These are phyloP conservation scores for Aureobasidium sp. DNA, from an alignment of 2,329 filamentous ascomycete genomes.

Conservation along the genomic window DNA sequence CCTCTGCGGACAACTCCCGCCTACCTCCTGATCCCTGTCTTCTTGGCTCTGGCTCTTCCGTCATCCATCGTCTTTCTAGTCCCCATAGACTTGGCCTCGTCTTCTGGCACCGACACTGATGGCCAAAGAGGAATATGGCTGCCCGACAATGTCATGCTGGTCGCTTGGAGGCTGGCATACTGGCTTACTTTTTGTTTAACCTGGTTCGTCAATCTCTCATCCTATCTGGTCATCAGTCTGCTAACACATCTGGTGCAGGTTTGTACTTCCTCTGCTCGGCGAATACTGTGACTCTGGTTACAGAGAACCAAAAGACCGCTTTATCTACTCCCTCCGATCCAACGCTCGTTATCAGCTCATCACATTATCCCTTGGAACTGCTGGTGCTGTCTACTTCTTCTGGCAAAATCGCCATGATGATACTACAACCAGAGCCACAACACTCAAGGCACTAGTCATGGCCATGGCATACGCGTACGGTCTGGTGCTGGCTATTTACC, in stretches of 20 bases:
- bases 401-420: constrained; percentile 60
- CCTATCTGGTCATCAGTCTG: too few relatives aligned
- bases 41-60: constrained; percentile 89
- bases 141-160: constrained; percentile 66
- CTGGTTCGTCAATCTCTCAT: constrained; percentile 55
- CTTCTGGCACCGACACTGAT: constrained; percentile 63
- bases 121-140: constrained; percentile 75
- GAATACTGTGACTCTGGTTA: constrained; percentile 95
- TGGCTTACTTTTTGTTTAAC: constrained; percentile 95
- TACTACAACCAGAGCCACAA: constrained; percentile 46
- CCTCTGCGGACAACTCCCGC: constrained; percentile 84
- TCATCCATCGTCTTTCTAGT: constrained; percentile 87
- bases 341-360: constrained; percentile 88
- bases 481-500: constrained; percentile 81
- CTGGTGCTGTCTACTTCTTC: constrained; percentile 78
- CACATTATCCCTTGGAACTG: constrained; percentile 60
- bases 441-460: constrained; percentile 81
- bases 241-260: constrained; percentile 44
- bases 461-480: constrained; percentile 93
- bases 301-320: constrained; percentile 70
- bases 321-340: constrained; percentile 75
- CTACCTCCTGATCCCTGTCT: constrained; percentile 85
- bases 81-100: constrained; percentile 91
- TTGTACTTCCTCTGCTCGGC: constrained; percentile 84
- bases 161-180: constrained; percentile 91